Base-by-base conservation (phyloP, 1,284 basidiomycete genomes). In the Lentinula novae-zelandiae region DNA sequence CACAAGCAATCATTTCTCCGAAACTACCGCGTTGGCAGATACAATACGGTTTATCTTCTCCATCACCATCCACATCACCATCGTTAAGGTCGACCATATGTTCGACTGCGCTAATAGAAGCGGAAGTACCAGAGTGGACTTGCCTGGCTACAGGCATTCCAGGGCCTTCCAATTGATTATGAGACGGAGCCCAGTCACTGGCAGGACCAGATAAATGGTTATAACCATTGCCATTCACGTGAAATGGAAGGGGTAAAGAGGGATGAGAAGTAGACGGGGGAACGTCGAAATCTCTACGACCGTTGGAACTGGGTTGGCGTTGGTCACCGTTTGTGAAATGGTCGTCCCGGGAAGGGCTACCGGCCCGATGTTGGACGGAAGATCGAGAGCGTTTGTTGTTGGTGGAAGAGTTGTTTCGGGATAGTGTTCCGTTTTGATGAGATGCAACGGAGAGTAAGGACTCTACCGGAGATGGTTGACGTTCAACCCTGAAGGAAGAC, bases 1-100 rank as follows among this genome's bases (percentile, higher is more conserved):
- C 96, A 72, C 96, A 99, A 2, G 88, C 96, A 68, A 99, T 95
- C 96, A 99, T 99, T 75, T 96, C 92, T 34, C 96, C 95, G 69
- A 90, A 96, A 70, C 92, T 94, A 60, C 89, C 82, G 27, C 89
- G 82, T 64, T 93, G 82, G 73, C 96, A 98, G 76, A 90, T 85
- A 74, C 96, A 99, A 74, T 98, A 99, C 66, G 81, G 85, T 61
- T 84, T 87, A 61, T 93, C 92, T 20, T 63, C 62, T 17, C 62
- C 78, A 46, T 76, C 82, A 20, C 82, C 80, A 1, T 75, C 73
- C 3, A 50, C 69, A 67, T 48, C 65, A 36, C 57, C 58, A 59
- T 68, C 67, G 50, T 64, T 55, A 6, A 44, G 10, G 27, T 52
- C 33, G 2, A 53, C 56, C 38, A 42, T 39, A 20, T 27, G 42